Conservation (phyloP, 1,284 basidiomycete species). For the Microbotryum lychnidis-dioicae region DNA sequence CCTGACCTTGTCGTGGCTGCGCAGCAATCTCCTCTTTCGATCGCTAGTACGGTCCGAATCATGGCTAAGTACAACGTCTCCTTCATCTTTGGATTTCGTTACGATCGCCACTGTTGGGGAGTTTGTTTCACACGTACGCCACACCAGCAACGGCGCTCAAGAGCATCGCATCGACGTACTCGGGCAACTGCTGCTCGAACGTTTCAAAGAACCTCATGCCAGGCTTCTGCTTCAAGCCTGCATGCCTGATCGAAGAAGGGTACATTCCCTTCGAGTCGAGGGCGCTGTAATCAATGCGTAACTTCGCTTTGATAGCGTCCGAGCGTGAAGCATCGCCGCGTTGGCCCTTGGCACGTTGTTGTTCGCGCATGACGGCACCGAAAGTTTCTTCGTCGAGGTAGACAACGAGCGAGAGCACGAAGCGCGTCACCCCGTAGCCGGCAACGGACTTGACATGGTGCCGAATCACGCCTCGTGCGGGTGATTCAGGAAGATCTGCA, state of each 20-base stretch:
- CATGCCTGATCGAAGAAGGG: slow-evolving; percentile 15
- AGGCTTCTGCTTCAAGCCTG: slow-evolving; percentile 8
- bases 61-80: no score
- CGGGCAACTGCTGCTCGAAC: slow-evolving; percentile 26
- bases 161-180: slow-evolving; percentile 34
- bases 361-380: slow-evolving; percentile 31
- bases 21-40: no score
- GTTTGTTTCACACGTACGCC: slow-evolving; percentile 23
- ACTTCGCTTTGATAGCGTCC: slow-evolving; percentile 54
- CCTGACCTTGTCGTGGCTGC: no score
- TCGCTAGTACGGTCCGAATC: no score
- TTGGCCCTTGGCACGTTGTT: slow-evolving; percentile 33
- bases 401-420: slow-evolving; percentile 62
- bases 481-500: slow-evolving; percentile 47
- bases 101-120: not conserved
- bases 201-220: slow-evolving; percentile 33
- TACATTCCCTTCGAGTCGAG: slow-evolving; percentile 42
- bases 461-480: slow-evolving; percentile 54
- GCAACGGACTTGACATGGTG: slow-evolving; percentile 89
- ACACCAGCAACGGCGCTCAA: slow-evolving; percentile 32
- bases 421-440: slow-evolving; percentile 64
- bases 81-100: no score
- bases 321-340: slow-evolving; percentile 17
- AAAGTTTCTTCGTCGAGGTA: slow-evolving; percentile 45
- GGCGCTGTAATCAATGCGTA: slow-evolving; percentile 70